These are phyloP conservation scores for Boletales sp. DNA, from an alignment of 768 basidiomycete genomes.

Conservation along the genomic window DNA sequence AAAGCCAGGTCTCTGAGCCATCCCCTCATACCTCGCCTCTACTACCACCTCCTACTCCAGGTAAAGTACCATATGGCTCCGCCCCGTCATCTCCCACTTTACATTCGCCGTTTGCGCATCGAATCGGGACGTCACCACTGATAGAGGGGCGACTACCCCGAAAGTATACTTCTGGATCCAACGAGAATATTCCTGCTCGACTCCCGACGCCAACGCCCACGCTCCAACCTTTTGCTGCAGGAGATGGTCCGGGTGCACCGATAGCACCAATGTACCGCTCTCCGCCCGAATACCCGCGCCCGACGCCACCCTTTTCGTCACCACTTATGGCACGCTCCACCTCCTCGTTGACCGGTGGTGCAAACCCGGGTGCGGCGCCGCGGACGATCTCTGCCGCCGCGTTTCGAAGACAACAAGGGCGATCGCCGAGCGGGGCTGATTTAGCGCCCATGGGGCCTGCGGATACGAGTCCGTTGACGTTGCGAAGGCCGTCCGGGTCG, in stretches of 20 bases:
- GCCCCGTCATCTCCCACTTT: slow-evolving; percentile 33
- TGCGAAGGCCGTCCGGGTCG: slow-evolving; percentile 43
- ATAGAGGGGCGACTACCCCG: slow-evolving; percentile 5
- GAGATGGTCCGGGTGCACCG: not conserved
- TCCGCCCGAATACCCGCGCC: slow-evolving; percentile 46
- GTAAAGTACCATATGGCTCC: slow-evolving; percentile 15
- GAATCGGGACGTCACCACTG: slow-evolving; percentile 11
- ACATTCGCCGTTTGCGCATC: slow-evolving; percentile 38
- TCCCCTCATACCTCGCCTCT: not conserved
- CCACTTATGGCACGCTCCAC: slow-evolving; percentile 30
- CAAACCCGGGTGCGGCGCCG: slow-evolving; percentile 31
- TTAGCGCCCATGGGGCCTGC: slow-evolving; percentile 19
- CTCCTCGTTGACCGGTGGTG: slow-evolving; percentile 27
- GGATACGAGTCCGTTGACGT: slow-evolving; percentile 45
- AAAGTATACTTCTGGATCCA: slow-evolving; percentile 1
- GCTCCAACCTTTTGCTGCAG: not conserved
- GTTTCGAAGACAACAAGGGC: slow-evolving; percentile 53
- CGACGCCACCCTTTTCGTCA: slow-evolving; percentile 32
- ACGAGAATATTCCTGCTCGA: slow-evolving; percentile 4
- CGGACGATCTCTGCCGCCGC: slow-evolving; percentile 76
- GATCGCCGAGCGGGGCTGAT: slow-evolving; percentile 24
- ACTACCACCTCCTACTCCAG: not conserved
- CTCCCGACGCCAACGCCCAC: slow-evolving; percentile 5
- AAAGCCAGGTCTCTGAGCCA: not conserved
- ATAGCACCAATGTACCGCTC: slow-evolving; percentile 11